A percentile compares a stretch with the other conserved stretches of the same genome.
phyloP scores from a whole-genome alignment of 208 protist species.

The Strigomonas culicis region DNA sequence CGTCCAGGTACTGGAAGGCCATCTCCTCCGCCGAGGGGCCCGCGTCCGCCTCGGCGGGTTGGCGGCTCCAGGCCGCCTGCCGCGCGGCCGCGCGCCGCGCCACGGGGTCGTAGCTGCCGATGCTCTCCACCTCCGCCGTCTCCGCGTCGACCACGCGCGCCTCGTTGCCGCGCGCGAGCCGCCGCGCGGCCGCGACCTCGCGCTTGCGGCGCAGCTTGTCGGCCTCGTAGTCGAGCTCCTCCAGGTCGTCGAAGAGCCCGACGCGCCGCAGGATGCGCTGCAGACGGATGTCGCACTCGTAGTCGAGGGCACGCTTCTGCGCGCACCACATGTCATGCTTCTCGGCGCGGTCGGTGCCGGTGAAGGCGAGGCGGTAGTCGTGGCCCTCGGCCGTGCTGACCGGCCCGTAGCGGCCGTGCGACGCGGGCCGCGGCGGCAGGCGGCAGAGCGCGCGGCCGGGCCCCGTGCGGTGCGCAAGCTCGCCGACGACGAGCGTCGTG shows the following conservation, averaged over 20 bases:
- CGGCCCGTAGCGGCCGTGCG: slow-evolving; percentile 61
- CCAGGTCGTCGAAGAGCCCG: slow-evolving; percentile 56
- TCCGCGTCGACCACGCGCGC: not conserved
- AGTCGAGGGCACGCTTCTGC: slow-evolving; percentile 78
- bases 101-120: not conserved
- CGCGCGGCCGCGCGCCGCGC: too few species aligned
- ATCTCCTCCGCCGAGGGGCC: not conserved
- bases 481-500: not conserved
- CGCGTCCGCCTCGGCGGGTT: too few species aligned
- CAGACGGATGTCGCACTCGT: slow-evolving; percentile 82
- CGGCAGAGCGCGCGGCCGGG: slow-evolving; percentile 48
- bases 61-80: too few species aligned
- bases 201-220: slow-evolving; percentile 56
- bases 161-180: not conserved
- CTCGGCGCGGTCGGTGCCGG: slow-evolving; percentile 65
- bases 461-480: slow-evolving; percentile 45
- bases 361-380: slow-evolving; percentile 73
- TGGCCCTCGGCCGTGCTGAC: slow-evolving; percentile 63
- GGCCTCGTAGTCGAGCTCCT: slow-evolving; percentile 77
- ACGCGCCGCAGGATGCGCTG: slow-evolving; percentile 45
- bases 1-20: slow-evolving; percentile 4
- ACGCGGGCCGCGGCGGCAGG: slow-evolving; percentile 44
- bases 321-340: slow-evolving; percentile 61
- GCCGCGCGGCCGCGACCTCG: slow-evolving; percentile 35
- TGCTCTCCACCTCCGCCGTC: slow-evolving; percentile 4